A percentile compares a stretch with the other conserved stretches of the same genome.
phyloP scores from a whole-genome alignment of 495 filamentous ascomycete genomes.

The Penicillium pulvis region DNA sequence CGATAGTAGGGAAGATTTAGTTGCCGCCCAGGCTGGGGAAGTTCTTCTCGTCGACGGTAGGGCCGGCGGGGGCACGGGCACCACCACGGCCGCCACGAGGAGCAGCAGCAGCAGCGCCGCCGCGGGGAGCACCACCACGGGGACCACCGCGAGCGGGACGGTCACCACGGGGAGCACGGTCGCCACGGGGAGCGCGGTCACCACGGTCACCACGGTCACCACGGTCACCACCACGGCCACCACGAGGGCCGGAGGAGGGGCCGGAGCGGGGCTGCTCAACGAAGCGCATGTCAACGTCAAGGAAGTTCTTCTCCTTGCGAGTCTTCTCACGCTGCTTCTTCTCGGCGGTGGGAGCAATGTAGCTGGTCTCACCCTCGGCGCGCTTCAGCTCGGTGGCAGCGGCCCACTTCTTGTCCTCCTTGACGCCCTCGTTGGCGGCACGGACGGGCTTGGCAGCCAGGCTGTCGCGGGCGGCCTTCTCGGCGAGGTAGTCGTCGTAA shows the following conservation, averaged over 20 bases:
- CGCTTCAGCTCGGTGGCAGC: conserved; percentile 75
- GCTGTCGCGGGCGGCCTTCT: conserved; percentile 77
- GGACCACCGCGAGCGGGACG: conserved; percentile 35
- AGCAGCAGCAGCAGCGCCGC: conserved; percentile 30
- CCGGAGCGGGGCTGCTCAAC: conserved; percentile 59
- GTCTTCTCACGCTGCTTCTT: conserved; percentile 87
- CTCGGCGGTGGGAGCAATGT: conserved; percentile 71
- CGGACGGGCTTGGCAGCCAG: conserved; percentile 74
- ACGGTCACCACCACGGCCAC: conserved; percentile 45
- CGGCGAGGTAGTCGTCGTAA: conserved; percentile 82
- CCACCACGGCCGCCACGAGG: conserved; percentile 26
- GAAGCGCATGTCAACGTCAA: conserved; percentile 84
- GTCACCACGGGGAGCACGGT: conserved; percentile 33
- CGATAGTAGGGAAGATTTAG: conserved; percentile 29
- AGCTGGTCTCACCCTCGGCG: conserved; percentile 67
- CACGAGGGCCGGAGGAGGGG: conserved; percentile 49
- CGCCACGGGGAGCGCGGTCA: conserved; percentile 33
- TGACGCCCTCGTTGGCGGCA: conserved; percentile 86
- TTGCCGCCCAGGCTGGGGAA: conserved; percentile 52
- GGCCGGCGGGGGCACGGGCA: conserved; percentile 32
- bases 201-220: conserved; percentile 36
- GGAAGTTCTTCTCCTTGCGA: conserved; percentile 85
- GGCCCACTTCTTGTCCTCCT: conserved; percentile 89
- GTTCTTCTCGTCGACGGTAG: conserved; percentile 54
- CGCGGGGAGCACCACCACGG: conserved; percentile 34